These are phyloP conservation scores for Massospora cicadina DNA, from an alignment of 371 early-diverging fungal genomes.

Conservation along the genomic window DNA sequence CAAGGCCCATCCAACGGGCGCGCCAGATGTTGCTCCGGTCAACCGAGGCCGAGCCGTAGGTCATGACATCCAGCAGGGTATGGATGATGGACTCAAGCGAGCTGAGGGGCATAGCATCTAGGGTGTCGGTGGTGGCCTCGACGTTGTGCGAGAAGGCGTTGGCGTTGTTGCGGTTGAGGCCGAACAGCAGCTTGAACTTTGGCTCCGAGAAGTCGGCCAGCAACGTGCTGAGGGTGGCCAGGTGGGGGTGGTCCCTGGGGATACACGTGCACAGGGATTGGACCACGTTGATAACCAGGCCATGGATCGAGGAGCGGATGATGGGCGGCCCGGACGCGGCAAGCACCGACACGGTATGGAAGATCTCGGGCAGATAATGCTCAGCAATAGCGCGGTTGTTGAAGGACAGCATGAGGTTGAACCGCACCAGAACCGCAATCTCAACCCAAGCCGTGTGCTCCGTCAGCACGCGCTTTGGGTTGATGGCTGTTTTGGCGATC, in stretches of 20 bases:
- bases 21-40: conserved; percentile 66
- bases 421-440: conserved; percentile 68
- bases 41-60: conserved; percentile 44
- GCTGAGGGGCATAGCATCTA: conserved; percentile 46
- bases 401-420: conserved; percentile 77
- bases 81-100: conserved; percentile 66
- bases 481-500: conserved; percentile 50
- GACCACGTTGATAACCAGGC: conserved; percentile 72
- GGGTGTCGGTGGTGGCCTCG: conserved; percentile 41
- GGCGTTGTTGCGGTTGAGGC: conserved; percentile 43
- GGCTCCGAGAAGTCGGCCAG: conserved; percentile 57
- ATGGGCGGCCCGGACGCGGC: conserved; percentile 70
- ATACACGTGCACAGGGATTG: conserved; percentile 68
- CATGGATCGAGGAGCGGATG: conserved; percentile 77
- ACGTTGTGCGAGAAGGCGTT: conserved; percentile 44
- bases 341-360: conserved; percentile 62
- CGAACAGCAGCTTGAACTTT: conserved; percentile 61
- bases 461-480: conserved; percentile 45
- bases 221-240: conserved; percentile 33
- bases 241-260: conserved; percentile 38
- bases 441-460: conserved; percentile 76
- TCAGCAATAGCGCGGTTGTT: conserved; percentile 60
- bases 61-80: conserved; percentile 59
- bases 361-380: conserved; percentile 69
- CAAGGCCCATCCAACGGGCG: conserved; percentile 79